Evolutionary conservation across 805 yeast species (phyloP).

Genomic region (Candida oleophila): DNA sequence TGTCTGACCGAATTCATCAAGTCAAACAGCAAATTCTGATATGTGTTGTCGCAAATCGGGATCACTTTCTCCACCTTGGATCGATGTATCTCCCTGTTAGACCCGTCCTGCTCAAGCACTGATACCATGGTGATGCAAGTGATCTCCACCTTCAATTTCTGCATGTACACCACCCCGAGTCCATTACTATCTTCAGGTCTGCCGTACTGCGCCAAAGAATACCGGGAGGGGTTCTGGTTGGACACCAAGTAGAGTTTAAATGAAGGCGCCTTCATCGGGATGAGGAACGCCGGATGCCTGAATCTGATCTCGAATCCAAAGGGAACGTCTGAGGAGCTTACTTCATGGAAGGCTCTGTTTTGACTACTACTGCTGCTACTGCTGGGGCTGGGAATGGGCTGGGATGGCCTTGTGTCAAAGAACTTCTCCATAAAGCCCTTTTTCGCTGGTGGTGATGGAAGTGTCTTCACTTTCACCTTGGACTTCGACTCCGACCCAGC

Average conservation of each 20-base stretch:
- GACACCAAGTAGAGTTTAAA: constrained; percentile 32
- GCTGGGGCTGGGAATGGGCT: background rate
- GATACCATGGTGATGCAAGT: constrained; percentile 25
- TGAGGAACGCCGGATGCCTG: constrained; percentile 45
- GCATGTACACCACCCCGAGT: constrained; percentile 44
- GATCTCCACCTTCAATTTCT: constrained; percentile 34
- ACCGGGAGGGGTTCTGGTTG: constrained; percentile 25
- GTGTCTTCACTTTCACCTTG: constrained; percentile 8
- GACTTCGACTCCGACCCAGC: background rate
- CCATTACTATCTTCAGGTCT: constrained; percentile 46
- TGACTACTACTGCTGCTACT: background rate
- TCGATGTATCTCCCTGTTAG: constrained; percentile 21
- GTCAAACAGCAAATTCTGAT: constrained; percentile 38
- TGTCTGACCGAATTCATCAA: constrained; percentile 31
- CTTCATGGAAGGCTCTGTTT: constrained; percentile 10
- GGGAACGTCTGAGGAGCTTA: constrained; percentile 35
- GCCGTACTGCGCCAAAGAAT: constrained; percentile 28
- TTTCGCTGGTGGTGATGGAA: constrained; percentile 14
- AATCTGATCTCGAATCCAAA: constrained; percentile 49
- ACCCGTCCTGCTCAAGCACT: constrained; percentile 24
- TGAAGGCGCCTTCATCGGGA: constrained; percentile 42
- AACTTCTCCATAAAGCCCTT: constrained; percentile 29
- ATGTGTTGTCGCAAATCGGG: constrained; percentile 31
- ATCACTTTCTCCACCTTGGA: constrained; percentile 23
- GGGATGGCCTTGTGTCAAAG: constrained; percentile 13